Evolutionary conservation across 768 basidiomycete species (phyloP).

Genomic region (Russula emetica): DNA sequence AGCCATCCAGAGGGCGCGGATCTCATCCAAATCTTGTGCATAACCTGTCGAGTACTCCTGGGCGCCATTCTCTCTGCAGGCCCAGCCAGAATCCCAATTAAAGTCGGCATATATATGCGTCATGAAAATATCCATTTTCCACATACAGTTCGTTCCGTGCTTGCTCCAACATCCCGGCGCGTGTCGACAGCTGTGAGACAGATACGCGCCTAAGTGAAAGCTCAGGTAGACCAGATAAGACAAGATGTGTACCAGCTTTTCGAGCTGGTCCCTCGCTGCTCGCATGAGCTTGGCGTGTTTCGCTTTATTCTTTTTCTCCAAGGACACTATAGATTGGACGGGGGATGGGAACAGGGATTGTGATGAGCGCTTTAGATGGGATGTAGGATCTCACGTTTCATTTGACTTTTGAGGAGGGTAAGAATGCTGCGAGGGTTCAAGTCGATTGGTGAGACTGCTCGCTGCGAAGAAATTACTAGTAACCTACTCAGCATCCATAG

Average conservation of each 20-base stretch:
- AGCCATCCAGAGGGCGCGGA: constrained; percentile 12
- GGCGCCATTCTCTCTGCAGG: not conserved
- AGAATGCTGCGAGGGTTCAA: constrained; percentile 4
- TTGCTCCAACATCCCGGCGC: constrained; percentile 1
- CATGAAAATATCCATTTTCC: not conserved
- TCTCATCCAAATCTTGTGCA: constrained; percentile 14
- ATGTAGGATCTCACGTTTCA: constrained; percentile 13
- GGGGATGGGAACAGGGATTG: too few species aligned
- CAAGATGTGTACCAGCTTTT: constrained; percentile 1
- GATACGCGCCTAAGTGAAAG: not conserved
- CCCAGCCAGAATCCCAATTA: not conserved
- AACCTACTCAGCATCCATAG: constrained; percentile 7
- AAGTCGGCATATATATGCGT: constrained; percentile 7
- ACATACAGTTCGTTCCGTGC: constrained; percentile 15
- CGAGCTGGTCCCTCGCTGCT: constrained; percentile 15
- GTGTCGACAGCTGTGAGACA: constrained; percentile 11
- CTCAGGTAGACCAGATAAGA: not conserved
- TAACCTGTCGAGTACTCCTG: constrained; percentile 5
- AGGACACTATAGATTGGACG: constrained; percentile 4
- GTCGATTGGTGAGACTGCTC: not conserved
- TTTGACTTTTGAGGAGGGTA: constrained; percentile 10
- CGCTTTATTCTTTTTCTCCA: constrained; percentile 11
- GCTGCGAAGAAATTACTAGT: not conserved
- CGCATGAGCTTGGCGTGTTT: constrained; percentile 12
- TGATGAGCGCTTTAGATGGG: not conserved